phyloP scores from a whole-genome alignment of 108 stramenopile species.

The Hondaea fermentalgiana region DNA sequence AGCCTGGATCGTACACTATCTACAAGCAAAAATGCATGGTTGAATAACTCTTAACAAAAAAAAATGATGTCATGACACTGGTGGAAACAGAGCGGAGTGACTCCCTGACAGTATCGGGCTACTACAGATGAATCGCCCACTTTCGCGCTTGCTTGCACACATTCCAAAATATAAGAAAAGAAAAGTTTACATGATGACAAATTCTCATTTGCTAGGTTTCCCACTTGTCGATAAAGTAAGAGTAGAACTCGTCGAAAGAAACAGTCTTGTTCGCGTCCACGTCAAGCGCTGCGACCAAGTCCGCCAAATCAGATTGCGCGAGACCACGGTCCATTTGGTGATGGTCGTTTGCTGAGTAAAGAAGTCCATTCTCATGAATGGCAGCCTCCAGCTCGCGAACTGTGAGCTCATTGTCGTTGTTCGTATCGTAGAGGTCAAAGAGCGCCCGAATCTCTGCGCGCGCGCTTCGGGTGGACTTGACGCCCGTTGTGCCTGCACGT shows the following conservation, averaged over 20 bases:
- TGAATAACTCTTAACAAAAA: too few relatives aligned
- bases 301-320: not conserved
- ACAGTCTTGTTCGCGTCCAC: not conserved
- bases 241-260: not conserved
- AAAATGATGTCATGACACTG: too few relatives aligned
- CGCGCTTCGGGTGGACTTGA: not conserved
- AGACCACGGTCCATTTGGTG: not conserved
- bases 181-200: too few relatives aligned
- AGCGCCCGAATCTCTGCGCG: not conserved
- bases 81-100: too few relatives aligned
- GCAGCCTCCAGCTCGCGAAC: not conserved
- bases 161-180: too few relatives aligned
- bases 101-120: too few relatives aligned
- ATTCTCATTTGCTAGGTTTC: not conserved
- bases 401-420: not conserved
- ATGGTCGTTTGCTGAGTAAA: not conserved
- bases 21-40: too few relatives aligned
- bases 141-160: too few relatives aligned
- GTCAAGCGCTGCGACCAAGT: not conserved
- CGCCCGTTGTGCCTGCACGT: not conserved
- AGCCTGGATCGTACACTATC: not conserved
- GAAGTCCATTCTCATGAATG: not conserved
- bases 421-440: not conserved
- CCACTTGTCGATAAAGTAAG: conserved; percentile 6
- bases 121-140: too few relatives aligned